phyloP scores from a whole-genome alignment of 1,284 basidiomycete genomes.

The Filobasidium uniguttulatum region DNA sequence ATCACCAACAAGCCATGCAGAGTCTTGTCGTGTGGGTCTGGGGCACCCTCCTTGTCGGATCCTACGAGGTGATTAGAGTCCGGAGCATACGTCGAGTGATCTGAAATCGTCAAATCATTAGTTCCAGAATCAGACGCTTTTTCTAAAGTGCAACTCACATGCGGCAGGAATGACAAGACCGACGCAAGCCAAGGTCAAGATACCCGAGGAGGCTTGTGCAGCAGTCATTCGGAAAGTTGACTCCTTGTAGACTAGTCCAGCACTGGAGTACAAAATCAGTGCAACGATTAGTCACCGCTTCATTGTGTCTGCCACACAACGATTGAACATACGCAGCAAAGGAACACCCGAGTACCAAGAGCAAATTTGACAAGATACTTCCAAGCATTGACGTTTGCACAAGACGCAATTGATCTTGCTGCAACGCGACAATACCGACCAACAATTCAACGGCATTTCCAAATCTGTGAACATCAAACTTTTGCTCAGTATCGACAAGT shows the following conservation, averaged over 20 bases:
- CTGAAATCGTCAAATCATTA: constrained; percentile 11
- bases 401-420: constrained; percentile 66
- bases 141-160: constrained; percentile 43
- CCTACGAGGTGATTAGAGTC: too few species aligned
- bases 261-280: constrained; percentile 16
- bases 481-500: background rate
- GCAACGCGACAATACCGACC: constrained; percentile 68
- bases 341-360: constrained; percentile 61
- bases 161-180: constrained; percentile 87
- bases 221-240: constrained; percentile 66
- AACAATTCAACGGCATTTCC: constrained; percentile 52
- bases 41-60: constrained; percentile 2
- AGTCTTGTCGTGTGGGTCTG: constrained; percentile 25
- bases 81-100: constrained; percentile 20
- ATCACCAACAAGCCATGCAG: constrained; percentile 53
- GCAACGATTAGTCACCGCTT: background rate
- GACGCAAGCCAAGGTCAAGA: constrained; percentile 79
- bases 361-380: constrained; percentile 67
- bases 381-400: constrained; percentile 61
- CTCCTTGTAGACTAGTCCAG: constrained; percentile 51
- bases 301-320: background rate
- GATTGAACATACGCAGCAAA: background rate
- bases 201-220: constrained; percentile 61
- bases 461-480: constrained; percentile 21
- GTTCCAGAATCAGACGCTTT: background rate